These are phyloP conservation scores for Zasmidium cellare DNA, from an alignment of 2,329 filamentous ascomycete species.

Conservation along the genomic window DNA sequence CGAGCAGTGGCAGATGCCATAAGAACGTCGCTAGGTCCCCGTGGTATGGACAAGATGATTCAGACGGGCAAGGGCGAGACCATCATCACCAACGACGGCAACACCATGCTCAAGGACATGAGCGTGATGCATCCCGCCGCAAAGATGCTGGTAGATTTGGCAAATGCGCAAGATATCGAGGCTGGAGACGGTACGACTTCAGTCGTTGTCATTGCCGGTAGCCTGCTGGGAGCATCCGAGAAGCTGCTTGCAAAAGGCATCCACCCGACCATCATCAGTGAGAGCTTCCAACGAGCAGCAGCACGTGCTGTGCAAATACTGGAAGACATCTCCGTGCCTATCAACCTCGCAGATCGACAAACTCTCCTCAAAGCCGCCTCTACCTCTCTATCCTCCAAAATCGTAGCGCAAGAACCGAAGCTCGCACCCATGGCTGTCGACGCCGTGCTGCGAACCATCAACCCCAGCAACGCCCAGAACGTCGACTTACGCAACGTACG, in stretches of 20 bases:
- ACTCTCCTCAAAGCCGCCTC: conserved; percentile 95
- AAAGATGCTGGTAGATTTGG: conserved; percentile 98
- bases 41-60: conserved; percentile 99
- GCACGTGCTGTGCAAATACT: conserved; percentile 85
- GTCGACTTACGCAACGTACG: conserved; percentile 96
- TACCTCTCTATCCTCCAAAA: conserved; percentile 96
- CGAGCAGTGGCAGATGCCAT: conserved; percentile 98
- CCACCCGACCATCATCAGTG: conserved; percentile 95
- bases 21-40: conserved; percentile 90
- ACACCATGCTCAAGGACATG: conserved; percentile 99
- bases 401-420: conserved; percentile 95
- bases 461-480: conserved; percentile 92
- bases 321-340: conserved; percentile 93
- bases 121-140: conserved; percentile 98
- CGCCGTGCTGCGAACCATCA: conserved; percentile 92
- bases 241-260: conserved; percentile 86
- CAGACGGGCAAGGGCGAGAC: conserved; percentile 94
- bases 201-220: conserved; percentile 96
- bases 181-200: conserved; percentile 98
- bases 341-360: conserved; percentile 81
- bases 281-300: conserved; percentile 94
- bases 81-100: conserved; percentile 99
- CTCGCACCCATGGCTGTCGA: conserved; percentile 98
- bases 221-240: conserved; percentile 90
- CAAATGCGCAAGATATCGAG: conserved; percentile 96